A percentile compares a stretch with the other conserved stretches of the same genome.
Conservation (phyloP, 2,329 filamentous ascomycete species). For the Aspergillus latus region DNA sequence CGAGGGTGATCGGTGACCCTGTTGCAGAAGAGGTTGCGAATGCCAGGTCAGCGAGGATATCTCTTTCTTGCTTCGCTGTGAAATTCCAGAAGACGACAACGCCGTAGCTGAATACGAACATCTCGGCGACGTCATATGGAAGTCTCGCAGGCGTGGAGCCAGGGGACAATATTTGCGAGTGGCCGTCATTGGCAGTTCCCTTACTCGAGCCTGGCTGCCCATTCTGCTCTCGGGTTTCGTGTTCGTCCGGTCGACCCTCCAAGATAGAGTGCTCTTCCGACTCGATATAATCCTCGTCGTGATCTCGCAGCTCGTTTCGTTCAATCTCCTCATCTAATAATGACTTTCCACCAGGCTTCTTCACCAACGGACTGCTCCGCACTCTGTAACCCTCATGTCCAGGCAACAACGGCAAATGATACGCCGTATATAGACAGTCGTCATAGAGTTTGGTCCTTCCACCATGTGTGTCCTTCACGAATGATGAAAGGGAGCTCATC, state of each 20-base stretch:
- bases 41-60: slow-evolving; percentile 89
- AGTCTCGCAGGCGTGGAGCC: slow-evolving; percentile 64
- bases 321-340: slow-evolving; percentile 95
- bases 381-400: slow-evolving; percentile 85
- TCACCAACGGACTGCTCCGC: slow-evolving; percentile 84
- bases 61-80: slow-evolving; percentile 91
- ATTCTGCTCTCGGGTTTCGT: slow-evolving; percentile 20
- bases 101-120: slow-evolving; percentile 96
- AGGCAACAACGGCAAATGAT: slow-evolving; percentile 83
- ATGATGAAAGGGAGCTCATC: slow-evolving; percentile 81
- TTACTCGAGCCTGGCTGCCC: slow-evolving; percentile 21
- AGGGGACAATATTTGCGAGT: slow-evolving; percentile 48
- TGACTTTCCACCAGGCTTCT: slow-evolving; percentile 89
- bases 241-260: slow-evolving; percentile 30
- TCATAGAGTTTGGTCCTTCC: slow-evolving; percentile 96
- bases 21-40: slow-evolving; percentile 62
- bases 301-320: slow-evolving; percentile 81
- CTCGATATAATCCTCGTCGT: slow-evolving; percentile 87
- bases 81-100: slow-evolving; percentile 99
- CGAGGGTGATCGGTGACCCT: slow-evolving; percentile 58
- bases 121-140: slow-evolving; percentile 72
- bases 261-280: slow-evolving; percentile 48
- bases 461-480: slow-evolving; percentile 81
- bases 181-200: slow-evolving; percentile 11
- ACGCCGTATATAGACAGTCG: slow-evolving; percentile 93